Evolutionary conservation across 306 rosid genomes (phyloP).

Genomic region (Fagus crenata): DNA sequence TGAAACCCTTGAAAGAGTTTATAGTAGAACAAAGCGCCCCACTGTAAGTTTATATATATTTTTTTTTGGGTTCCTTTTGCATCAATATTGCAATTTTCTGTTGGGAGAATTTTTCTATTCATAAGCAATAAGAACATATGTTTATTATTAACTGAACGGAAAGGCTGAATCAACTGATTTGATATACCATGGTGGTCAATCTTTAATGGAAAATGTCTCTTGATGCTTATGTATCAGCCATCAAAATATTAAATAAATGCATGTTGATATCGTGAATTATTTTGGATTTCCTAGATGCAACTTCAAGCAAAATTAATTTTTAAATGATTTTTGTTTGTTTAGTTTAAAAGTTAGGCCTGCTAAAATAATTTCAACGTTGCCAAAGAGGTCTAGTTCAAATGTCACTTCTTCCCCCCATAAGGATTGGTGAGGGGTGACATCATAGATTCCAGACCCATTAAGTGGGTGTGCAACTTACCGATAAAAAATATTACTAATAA

Average conservation of each 20-base stretch:
- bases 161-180: neutral
- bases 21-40: constrained; percentile 81
- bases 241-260: constrained; percentile 13
- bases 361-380: neutral
- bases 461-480: too few relatives aligned
- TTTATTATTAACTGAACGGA: neutral
- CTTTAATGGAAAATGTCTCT: neutral
- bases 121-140: neutral
- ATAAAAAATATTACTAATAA: too few relatives aligned
- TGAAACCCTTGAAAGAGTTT: constrained; percentile 77
- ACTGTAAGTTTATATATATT: constrained; percentile 55
- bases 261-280: neutral
- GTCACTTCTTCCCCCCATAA: neutral
- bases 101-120: neutral
- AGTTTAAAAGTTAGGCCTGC: too few relatives aligned
- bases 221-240: neutral
- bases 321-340: too few relatives aligned
- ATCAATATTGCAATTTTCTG: constrained; percentile 16
- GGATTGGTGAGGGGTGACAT: neutral
- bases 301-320: too few relatives aligned
- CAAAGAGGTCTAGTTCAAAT: neutral
- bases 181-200: constrained; percentile 1
- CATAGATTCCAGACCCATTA: too few relatives aligned
- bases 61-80: constrained; percentile 8
- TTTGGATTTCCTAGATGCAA: too few relatives aligned